Evolutionary conservation across 805 yeast genomes (phyloP), one percentile per base, ranked within the genome.

Genomic region (Teunomyces cretensis): DNA sequence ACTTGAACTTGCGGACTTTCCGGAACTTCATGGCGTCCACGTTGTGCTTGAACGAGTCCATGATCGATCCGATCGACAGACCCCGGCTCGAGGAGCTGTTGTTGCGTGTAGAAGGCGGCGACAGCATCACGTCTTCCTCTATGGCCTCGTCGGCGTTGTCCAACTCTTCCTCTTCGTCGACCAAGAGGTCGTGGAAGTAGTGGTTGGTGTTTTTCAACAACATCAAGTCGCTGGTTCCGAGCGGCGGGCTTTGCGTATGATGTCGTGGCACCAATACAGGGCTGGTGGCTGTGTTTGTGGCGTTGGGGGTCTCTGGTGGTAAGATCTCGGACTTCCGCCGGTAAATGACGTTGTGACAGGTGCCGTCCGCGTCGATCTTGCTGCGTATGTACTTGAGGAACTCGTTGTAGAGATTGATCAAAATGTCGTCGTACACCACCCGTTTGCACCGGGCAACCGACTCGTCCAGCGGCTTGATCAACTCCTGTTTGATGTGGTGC

Each of bases 341-440:
- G 19, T 43, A 44, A 13, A 42, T 33, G 22, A 45, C 33, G 15
- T 22, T 19, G 12, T 24, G 11, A 8, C 27, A n/a, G 31, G 17
- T 26, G 11, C 22, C 24, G 14, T 17, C 22, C 24, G 41, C 45
- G 24, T 30, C 17, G 22, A 45, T 46, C 26, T 31, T 22, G 39
- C 45, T 50, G n/a, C 56, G 51, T 17, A 55, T 53, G 42, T 45
- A 40, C 43, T 51, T 54, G 26, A 65, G 43, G 26, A 66, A 70
- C 51, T 67, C 73, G 48, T 60, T 55, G 49, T 61, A 69, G 39
- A 62, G 61, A 41, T 51, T 49, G 42, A 47, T 61, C 69, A 44
- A 52, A 44, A 26, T 66, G 55, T 31, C 70, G 47, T 50, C 73
- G 45, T 58, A 62, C 4, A 65, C 55, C 26, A 53, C 39, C 33